Percentiles rank a stretch among this genome's conserved stretches.
Conservation (phyloP, 192 early-diverging fungal species). For the Podila horticola region DNA sequence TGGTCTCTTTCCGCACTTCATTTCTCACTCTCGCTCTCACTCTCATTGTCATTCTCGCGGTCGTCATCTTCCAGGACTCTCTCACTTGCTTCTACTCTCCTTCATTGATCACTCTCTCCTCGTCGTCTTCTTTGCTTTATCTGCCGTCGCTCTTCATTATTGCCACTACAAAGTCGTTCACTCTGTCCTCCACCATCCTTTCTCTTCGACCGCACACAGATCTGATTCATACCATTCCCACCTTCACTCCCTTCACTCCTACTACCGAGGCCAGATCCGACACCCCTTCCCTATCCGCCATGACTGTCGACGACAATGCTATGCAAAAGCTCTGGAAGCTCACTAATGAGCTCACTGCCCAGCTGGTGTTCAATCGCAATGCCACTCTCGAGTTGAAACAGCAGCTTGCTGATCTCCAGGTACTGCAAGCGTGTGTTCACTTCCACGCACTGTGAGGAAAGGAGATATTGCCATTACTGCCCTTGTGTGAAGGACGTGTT, state of each 20-base stretch:
- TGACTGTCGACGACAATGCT: conserved; percentile 55
- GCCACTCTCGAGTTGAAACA: conserved; percentile 43
- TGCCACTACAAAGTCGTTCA: too few relatives aligned
- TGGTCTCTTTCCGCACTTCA: background rate
- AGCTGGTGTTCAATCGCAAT: conserved; percentile 55
- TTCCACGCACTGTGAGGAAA: background rate
- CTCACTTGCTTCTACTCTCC: background rate
- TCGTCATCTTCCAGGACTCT: background rate
- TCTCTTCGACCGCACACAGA: background rate
- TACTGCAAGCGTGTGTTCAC: conserved; percentile 6
- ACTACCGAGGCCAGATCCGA: background rate
- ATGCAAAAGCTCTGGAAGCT: conserved; percentile 59
- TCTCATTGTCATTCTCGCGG: background rate
- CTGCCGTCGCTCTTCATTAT: too few relatives aligned
- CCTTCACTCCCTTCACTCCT: background rate
- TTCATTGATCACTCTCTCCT: background rate
- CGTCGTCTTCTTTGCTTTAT: too few relatives aligned
- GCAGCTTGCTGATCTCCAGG: conserved; percentile 57
- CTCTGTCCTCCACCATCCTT: too few relatives aligned
- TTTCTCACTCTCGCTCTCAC: background rate
- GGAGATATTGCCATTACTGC: background rate
- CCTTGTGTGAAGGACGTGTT: background rate
- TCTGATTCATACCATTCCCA: background rate
- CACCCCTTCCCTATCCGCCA: background rate
- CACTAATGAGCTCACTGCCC: conserved; percentile 57